Evolutionary conservation across 1,284 basidiomycete genomes (phyloP).

Genomic region (Irpex lacteus): DNA sequence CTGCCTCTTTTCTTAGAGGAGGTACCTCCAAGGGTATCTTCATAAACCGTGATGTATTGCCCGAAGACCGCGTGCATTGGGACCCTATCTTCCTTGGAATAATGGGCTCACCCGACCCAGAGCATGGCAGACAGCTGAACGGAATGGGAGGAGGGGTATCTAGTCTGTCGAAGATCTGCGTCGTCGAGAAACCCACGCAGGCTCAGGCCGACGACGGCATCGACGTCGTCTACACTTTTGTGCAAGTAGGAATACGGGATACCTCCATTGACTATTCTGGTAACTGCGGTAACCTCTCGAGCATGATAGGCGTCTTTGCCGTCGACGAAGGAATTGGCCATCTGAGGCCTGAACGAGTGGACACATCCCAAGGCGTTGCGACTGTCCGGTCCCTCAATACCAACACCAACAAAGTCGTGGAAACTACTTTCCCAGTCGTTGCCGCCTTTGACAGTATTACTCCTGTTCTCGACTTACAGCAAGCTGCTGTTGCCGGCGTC

Average conservation of each 20-base stretch:
- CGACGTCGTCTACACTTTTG: slow-evolving; percentile 66
- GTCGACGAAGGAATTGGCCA: slow-evolving; percentile 56
- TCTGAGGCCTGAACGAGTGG: slow-evolving; percentile 19
- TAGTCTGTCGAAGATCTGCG: slow-evolving; percentile 77
- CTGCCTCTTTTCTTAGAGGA: slow-evolving; percentile 64
- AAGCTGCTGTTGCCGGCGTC: slow-evolving; percentile 63
- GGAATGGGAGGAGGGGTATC: slow-evolving; percentile 83
- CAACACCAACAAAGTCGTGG: slow-evolving; percentile 65
- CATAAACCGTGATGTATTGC: slow-evolving; percentile 52
- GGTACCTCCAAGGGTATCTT: slow-evolving; percentile 83
- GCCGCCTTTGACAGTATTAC: slow-evolving; percentile 21
- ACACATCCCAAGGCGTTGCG: slow-evolving; percentile 18
- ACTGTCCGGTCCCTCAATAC: slow-evolving; percentile 63
- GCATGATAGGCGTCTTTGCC: slow-evolving; percentile 67
- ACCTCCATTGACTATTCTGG: slow-evolving; percentile 58
- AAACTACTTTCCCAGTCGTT: slow-evolving; percentile 60
- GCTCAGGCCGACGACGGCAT: slow-evolving; percentile 38
- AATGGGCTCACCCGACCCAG: slow-evolving; percentile 84
- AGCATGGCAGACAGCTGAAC: slow-evolving; percentile 73
- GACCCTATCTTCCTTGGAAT: slow-evolving; percentile 63
- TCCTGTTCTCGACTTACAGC: slow-evolving; percentile 47
- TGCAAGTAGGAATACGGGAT: slow-evolving; percentile 55
- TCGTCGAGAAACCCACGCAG: slow-evolving; percentile 52
- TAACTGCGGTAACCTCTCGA: slow-evolving; percentile 69
- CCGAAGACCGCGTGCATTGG: slow-evolving; percentile 49